Evolutionary conservation across 2,329 filamentous ascomycete genomes (phyloP), one percentile per base, ranked within the genome.

Genomic region (Geosmithia putterillii): DNA sequence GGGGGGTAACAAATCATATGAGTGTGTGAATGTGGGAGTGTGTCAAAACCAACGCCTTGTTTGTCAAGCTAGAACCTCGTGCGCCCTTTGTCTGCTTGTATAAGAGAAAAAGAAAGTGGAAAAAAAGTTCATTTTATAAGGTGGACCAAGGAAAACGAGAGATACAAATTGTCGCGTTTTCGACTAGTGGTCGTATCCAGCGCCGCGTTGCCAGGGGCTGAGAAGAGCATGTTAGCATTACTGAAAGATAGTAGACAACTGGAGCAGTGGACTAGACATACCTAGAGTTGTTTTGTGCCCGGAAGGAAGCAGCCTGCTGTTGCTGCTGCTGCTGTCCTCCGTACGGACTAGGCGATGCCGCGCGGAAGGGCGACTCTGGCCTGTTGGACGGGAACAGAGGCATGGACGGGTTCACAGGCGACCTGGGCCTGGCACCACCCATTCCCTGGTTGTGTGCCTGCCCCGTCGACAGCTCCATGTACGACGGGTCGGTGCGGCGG

Each of bases 171-270:
- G 7, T 37, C 35, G 7, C 35, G 7, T 37, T 37, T 19, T 22
- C 20, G 19, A 38, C 35, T 47, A 47, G 28, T 47, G 43, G 20
- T 68, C 65, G 49, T 68, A 68, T 36, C 65, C 65, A 39, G 65
- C 65, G 46, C 65, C 65, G 46, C 65, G 65, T 50, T 68, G 65
- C 65, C 65, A 68, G 21, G 65, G 65, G 51, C 65, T 67, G 40
- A n/a, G n/a, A n/a, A n/a, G n/a, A n/a, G n/a, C n/a, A n/a, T n/a
- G n/a, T n/a, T n/a, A n/a, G n/a, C n/a, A n/a, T n/a, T n/a, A n/a
- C n/a, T n/a, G n/a, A n/a, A n/a, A n/a, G n/a, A n/a, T n/a, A n/a
- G n/a, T n/a, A n/a, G n/a, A n/a, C n/a, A n/a, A n/a, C n/a, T n/a
- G n/a, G n/a, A n/a, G n/a, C n/a, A n/a, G n/a, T n/a, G n/a, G n/a